Evolutionary conservation across 768 basidiomycete genomes (phyloP).

Genomic region (Strobilomyces dryophilus): DNA sequence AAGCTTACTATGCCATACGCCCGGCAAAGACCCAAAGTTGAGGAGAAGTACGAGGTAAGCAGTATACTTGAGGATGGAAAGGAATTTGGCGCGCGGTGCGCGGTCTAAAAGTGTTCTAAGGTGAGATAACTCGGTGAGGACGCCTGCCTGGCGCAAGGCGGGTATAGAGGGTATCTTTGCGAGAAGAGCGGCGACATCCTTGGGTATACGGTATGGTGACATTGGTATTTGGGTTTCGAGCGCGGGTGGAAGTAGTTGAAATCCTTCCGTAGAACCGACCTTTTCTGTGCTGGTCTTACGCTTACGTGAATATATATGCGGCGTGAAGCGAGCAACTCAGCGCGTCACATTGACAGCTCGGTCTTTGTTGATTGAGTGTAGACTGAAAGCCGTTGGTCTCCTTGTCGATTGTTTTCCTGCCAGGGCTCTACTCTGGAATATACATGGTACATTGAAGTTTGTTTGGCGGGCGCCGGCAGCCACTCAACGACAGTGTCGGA

Average conservation of each 20-base stretch:
- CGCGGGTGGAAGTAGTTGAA: not conserved
- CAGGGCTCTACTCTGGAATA: too few species aligned
- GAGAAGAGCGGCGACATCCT: slow-evolving; percentile 4
- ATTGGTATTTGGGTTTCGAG: slow-evolving; percentile 1
- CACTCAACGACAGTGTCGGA: too few species aligned
- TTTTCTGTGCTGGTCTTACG: too few species aligned
- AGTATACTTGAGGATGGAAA: slow-evolving; percentile 16
- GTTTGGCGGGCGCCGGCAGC: too few species aligned
- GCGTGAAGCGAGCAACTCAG: too few species aligned
- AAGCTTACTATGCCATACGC: slow-evolving; percentile 65
- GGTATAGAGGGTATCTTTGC: slow-evolving; percentile 13
- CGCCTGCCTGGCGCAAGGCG: not conserved
- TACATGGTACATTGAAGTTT: too few species aligned
- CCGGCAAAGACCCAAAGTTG: slow-evolving; percentile 58
- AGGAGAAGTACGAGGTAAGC: slow-evolving; percentile 45
- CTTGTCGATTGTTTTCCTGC: too few species aligned
- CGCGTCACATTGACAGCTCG: too few species aligned
- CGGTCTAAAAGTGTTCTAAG: slow-evolving; percentile 4
- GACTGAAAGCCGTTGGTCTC: too few species aligned
- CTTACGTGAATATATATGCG: too few species aligned
- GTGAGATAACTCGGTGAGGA: not conserved
- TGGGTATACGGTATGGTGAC: slow-evolving; percentile 3
- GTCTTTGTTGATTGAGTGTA: too few species aligned
- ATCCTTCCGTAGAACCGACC: not conserved
- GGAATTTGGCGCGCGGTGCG: slow-evolving; percentile 1